Conservation (phyloP, 140 eudicot species). For the Anethum foeniculum region DNA sequence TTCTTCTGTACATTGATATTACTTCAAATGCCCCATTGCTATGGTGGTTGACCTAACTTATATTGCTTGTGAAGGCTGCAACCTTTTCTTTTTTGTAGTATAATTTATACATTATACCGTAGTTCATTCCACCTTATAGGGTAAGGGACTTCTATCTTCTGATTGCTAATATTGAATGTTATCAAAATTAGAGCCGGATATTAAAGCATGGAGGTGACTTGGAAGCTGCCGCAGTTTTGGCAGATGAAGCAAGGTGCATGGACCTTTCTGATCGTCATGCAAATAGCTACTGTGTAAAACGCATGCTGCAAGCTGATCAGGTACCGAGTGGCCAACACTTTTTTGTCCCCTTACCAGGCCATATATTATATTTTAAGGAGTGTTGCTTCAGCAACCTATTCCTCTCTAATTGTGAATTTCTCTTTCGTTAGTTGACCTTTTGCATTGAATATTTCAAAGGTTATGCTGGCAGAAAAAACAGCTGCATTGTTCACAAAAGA, state of each 20-base stretch:
- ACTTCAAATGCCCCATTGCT: neutral
- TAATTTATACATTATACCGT: neutral
- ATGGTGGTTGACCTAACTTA: neutral
- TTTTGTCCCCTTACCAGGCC: slow-evolving; percentile 1
- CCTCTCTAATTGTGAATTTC: neutral
- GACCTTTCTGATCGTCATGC: slow-evolving; percentile 98
- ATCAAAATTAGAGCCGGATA: slow-evolving; percentile 65
- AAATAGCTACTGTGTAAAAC: slow-evolving; percentile 89
- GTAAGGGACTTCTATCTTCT: neutral
- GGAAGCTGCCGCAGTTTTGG: slow-evolving; percentile 85
- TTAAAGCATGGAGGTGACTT: slow-evolving; percentile 92
- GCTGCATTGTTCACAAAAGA: slow-evolving; percentile 97
- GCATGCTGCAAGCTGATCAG: slow-evolving; percentile 99
- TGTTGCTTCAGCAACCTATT: neutral
- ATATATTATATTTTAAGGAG: neutral
- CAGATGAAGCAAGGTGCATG: slow-evolving; percentile 98
- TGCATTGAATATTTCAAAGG: slow-evolving; percentile 32
- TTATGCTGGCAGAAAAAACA: slow-evolving; percentile 80
- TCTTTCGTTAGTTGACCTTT: slow-evolving; percentile 3
- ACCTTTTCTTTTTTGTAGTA: neutral
- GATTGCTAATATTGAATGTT: slow-evolving; percentile 11
- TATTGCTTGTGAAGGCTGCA: neutral
- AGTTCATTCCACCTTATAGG: neutral
- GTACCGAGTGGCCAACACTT: slow-evolving; percentile 19
- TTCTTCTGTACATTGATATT: neutral